A percentile compares a stretch with the other conserved stretches of the same genome.
These are phyloP conservation scores for Eucalyptus brandiana DNA, from an alignment of 345 rosid genomes.

Conservation along the genomic window DNA sequence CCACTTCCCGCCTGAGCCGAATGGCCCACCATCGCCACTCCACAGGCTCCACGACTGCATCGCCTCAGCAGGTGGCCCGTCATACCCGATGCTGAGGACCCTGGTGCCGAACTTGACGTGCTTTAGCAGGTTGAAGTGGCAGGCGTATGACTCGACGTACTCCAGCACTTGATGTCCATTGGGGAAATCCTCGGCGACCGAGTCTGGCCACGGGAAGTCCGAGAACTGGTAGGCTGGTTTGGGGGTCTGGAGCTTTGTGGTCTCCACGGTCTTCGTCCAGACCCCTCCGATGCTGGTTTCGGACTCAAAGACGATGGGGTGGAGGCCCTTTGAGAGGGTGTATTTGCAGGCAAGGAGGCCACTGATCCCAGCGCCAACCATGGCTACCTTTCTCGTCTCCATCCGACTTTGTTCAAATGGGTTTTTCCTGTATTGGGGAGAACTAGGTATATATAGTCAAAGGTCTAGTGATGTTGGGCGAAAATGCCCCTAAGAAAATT, in stretches of 20 bases:
- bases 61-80: conserved; percentile 1
- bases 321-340: conserved; percentile 14
- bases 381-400: conserved; percentile 9
- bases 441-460: neutral
- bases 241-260: conserved; percentile 22
- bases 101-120: conserved; percentile 17
- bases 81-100: conserved; percentile 7
- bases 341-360: conserved; percentile 31
- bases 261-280: conserved; percentile 17
- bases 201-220: conserved; percentile 37
- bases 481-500: neutral
- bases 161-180: conserved; percentile 5
- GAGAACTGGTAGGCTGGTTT: conserved; percentile 12
- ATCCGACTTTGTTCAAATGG: neutral
- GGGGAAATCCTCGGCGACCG: conserved; percentile 9
- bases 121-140: conserved; percentile 13
- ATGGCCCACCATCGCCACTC: conserved; percentile 17
- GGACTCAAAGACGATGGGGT: conserved; percentile 20
- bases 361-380: conserved; percentile 24
- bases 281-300: conserved; percentile 9
- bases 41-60: conserved; percentile 9
- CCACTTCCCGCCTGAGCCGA: conserved; percentile 18
- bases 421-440: neutral
- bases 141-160: conserved; percentile 17
- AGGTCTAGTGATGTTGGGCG: neutral